Evolutionary conservation across 2,329 filamentous ascomycete genomes (phyloP).

Genomic region (Aureobasidium melanogenum): DNA sequence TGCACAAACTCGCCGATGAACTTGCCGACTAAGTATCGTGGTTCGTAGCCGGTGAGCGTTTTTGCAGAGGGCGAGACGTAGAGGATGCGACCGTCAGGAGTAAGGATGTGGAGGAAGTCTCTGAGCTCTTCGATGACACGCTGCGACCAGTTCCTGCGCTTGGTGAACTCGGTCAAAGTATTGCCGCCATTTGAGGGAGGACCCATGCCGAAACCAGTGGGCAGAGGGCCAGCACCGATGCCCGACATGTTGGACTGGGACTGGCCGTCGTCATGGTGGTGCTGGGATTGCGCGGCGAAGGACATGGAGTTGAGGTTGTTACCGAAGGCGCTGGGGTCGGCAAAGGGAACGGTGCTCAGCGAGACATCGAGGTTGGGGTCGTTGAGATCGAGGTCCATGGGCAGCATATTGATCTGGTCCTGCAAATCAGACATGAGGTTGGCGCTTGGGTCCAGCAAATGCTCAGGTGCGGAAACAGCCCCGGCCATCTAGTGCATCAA

Average conservation of each 20-base stretch:
- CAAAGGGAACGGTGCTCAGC: slow-evolving; percentile 16
- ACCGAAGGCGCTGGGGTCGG: slow-evolving; percentile 21
- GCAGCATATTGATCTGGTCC: slow-evolving; percentile 32
- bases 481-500: slow-evolving; percentile 19
- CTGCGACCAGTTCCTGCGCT: slow-evolving; percentile 72
- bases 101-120: slow-evolving; percentile 81
- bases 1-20: slow-evolving; percentile 80
- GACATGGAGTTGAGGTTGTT: slow-evolving; percentile 18
- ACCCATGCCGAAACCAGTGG: slow-evolving; percentile 43
- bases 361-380: slow-evolving; percentile 26
- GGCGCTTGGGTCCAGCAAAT: slow-evolving; percentile 23
- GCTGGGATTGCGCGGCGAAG: slow-evolving; percentile 14
- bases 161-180: slow-evolving; percentile 57
- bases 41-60: slow-evolving; percentile 64
- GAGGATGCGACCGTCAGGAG: slow-evolving; percentile 71
- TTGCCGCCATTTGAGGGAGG: slow-evolving; percentile 38
- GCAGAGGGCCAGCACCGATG: slow-evolving; percentile 47
- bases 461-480: slow-evolving; percentile 19
- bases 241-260: slow-evolving; percentile 30
- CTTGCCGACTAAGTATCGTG: slow-evolving; percentile 61
- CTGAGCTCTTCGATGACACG: slow-evolving; percentile 82
- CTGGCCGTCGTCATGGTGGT: background rate
- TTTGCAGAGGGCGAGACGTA: slow-evolving; percentile 78
- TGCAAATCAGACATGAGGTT: slow-evolving; percentile 34
- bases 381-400: slow-evolving; percentile 33